Evolutionary conservation across 2,329 filamentous ascomycete genomes (phyloP).

Genomic region (Phaeosphaeriaceae sp.): DNA sequence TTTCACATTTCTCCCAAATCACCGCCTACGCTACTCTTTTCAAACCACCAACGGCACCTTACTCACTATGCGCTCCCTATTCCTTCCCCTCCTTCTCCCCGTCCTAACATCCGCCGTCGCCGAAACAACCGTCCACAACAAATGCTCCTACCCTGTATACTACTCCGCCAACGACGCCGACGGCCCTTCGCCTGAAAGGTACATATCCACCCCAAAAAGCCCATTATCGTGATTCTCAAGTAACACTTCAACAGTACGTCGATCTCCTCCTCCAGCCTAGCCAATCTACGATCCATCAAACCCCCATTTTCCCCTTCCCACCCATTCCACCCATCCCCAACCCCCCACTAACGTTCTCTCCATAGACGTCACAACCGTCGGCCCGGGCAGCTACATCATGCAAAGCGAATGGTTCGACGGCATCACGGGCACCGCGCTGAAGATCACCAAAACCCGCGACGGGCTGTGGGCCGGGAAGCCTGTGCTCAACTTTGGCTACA

Average conservation of each 20-base stretch:
- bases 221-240: background rate
- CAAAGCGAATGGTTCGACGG: slow-evolving; percentile 18
- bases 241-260: background rate
- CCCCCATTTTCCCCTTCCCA: slow-evolving; percentile 16
- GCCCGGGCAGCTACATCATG: background rate
- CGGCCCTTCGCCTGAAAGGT: too few relatives aligned
- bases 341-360: too few relatives aligned
- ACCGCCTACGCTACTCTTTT: too few relatives aligned
- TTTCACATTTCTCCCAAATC: background rate
- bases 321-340: too few relatives aligned
- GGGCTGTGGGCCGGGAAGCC: slow-evolving; percentile 23
- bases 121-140: slow-evolving; percentile 28
- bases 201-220: too few relatives aligned
- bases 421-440: slow-evolving; percentile 29
- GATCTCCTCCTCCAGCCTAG: background rate
- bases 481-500: slow-evolving; percentile 32
- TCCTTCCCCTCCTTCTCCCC: slow-evolving; percentile 18
- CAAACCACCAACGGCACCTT: too few relatives aligned
- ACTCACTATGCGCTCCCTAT: too few relatives aligned
- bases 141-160: slow-evolving; percentile 32
- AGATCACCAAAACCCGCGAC: slow-evolving; percentile 20
- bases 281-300: background rate
- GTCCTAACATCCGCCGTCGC: slow-evolving; percentile 18
- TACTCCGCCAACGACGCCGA: slow-evolving; percentile 10
- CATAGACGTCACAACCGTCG: background rate